phyloP scores from a whole-genome alignment of 805 yeast species.

The Candida montana region DNA sequence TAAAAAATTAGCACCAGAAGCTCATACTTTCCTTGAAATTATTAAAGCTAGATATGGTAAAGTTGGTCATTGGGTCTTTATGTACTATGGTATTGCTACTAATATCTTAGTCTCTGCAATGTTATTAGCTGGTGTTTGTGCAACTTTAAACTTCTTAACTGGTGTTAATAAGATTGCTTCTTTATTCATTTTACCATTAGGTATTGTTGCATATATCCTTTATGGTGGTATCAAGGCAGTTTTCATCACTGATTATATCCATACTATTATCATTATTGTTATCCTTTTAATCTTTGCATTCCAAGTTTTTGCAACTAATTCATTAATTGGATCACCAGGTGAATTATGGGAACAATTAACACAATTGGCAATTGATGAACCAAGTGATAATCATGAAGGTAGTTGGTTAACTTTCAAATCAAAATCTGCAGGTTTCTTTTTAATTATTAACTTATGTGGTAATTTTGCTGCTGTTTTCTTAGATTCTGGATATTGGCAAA shows the following conservation, averaged over 20 bases:
- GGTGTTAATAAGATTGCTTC: slow-evolving; percentile 83
- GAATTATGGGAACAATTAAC: slow-evolving; percentile 71
- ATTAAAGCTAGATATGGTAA: slow-evolving; percentile 76
- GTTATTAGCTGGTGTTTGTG: slow-evolving; percentile 88
- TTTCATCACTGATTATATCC: slow-evolving; percentile 72
- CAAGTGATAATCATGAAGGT: slow-evolving; percentile 74
- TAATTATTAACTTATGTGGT: slow-evolving; percentile 83
- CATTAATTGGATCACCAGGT: slow-evolving; percentile 74
- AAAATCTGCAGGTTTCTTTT: slow-evolving; percentile 80
- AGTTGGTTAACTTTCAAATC: slow-evolving; percentile 86
- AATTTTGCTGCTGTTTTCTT: slow-evolving; percentile 85
- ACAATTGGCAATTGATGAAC: slow-evolving; percentile 51
- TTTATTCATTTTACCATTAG: slow-evolving; percentile 75
- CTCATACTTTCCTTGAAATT: slow-evolving; percentile 87
- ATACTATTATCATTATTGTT: slow-evolving; percentile 74
- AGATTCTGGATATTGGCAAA: slow-evolving; percentile 86
- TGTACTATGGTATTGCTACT: slow-evolving; percentile 81
- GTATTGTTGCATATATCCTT: slow-evolving; percentile 67
- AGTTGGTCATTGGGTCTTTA: slow-evolving; percentile 60
- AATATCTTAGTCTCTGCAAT: slow-evolving; percentile 88
- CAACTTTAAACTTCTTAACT: slow-evolving; percentile 72
- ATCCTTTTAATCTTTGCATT: slow-evolving; percentile 80
- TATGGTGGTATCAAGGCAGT: slow-evolving; percentile 84
- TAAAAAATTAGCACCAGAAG: slow-evolving; percentile 84
- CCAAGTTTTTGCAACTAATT: slow-evolving; percentile 67